phyloP scores from a whole-genome alignment of 2,329 filamentous ascomycete species.

The Aspergillus uvarum region DNA sequence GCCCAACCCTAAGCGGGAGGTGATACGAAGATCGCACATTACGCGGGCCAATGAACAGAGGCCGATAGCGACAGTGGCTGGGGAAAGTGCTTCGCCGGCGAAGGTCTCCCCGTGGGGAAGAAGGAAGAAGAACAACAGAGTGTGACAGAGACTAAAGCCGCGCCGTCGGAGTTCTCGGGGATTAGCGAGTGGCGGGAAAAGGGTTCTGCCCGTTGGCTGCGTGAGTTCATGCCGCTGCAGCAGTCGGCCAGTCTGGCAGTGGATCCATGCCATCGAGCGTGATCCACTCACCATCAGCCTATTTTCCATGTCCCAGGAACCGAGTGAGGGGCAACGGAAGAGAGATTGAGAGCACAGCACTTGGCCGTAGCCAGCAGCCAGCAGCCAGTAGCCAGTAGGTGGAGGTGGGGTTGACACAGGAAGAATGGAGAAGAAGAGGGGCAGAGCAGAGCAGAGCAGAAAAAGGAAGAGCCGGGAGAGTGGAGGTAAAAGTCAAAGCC shows the following conservation, averaged over 20 bases:
- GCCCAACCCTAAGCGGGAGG: neutral
- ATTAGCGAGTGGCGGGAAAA: slow-evolving; percentile 11
- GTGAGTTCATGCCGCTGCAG: neutral
- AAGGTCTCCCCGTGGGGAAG: slow-evolving; percentile 10
- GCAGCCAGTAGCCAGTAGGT: too few relatives aligned
- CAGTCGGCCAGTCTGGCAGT: neutral
- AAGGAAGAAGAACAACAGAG: neutral
- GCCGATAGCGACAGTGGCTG: slow-evolving; percentile 14
- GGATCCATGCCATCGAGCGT: slow-evolving; percentile 2
- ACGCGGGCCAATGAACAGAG: neutral
- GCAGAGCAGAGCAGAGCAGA: slow-evolving; percentile 7
- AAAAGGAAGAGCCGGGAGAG: slow-evolving; percentile 8
- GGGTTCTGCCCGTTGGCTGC: slow-evolving; percentile 9
- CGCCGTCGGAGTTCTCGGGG: too few relatives aligned
- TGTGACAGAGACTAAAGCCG: neutral
- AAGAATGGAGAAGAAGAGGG: neutral
- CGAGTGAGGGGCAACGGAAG: neutral
- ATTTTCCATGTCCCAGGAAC: neutral
- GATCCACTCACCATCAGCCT: neutral
- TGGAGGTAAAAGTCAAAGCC: slow-evolving; percentile 1
- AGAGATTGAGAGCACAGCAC: too few relatives aligned
- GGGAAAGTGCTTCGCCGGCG: slow-evolving; percentile 29
- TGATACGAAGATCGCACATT: neutral
- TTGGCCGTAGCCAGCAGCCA: too few relatives aligned
- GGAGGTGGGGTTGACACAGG: neutral